Percentiles rank a stretch among this genome's conserved stretches.
Evolutionary conservation across 2,329 filamentous ascomycete species (phyloP).

Genomic region (Beauveria scarabaeidicola): DNA sequence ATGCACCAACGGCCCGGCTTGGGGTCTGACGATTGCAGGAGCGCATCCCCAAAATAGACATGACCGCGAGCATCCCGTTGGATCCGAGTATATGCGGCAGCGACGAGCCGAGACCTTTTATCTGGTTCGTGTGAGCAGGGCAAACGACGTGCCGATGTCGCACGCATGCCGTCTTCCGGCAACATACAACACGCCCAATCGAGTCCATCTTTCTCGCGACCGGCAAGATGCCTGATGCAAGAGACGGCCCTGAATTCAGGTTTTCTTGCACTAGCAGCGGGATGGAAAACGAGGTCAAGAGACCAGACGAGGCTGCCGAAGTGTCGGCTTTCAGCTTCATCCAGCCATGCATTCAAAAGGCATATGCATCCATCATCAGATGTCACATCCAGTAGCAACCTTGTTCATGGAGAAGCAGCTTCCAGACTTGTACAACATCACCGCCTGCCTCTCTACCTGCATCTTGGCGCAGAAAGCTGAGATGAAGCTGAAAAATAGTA

Average conservation of each 20-base stretch:
- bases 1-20: background rate
- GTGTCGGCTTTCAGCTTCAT: background rate
- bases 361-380: background rate
- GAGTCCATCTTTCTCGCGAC: background rate
- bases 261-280: background rate
- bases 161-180: background rate
- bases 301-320: background rate
- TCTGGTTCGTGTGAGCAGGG: background rate
- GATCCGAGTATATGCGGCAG: background rate
- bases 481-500: background rate
- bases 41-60: background rate
- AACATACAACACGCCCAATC: background rate
- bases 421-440: background rate
- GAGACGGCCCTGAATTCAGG: background rate
- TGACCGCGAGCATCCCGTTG: background rate
- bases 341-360: background rate
- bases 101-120: background rate
- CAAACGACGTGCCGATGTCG: background rate
- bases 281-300: background rate
- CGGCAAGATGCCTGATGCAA: too few species aligned
- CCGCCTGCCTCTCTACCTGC: background rate
- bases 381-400: background rate
- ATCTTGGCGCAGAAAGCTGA: slow-evolving; percentile 6
- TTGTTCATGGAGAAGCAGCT: background rate
- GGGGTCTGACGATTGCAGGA: background rate